Conservation (phyloP, 257 asterid genomes). For the Solanum pennellii region DNA sequence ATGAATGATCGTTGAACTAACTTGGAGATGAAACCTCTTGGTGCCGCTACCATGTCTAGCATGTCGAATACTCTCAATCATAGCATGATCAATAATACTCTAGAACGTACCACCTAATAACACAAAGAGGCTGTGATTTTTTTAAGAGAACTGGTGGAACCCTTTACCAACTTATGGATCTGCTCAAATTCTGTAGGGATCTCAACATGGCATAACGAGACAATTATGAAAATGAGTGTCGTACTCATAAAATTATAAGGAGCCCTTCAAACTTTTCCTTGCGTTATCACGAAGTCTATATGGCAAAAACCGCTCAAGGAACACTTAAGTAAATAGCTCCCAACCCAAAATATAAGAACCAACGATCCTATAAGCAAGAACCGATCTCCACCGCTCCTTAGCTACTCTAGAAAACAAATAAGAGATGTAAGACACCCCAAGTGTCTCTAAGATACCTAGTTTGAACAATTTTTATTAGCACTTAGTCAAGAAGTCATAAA, state of each 20-base stretch:
- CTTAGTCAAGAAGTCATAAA: neutral
- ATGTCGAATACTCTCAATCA: neutral
- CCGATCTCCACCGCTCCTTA: neutral
- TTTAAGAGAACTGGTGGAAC: no score
- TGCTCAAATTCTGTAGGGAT: neutral
- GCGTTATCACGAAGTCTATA: neutral
- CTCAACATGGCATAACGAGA: no score
- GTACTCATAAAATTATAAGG: neutral
- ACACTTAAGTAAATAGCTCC: neutral
- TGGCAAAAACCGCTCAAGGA: neutral
- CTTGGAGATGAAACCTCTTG: neutral
- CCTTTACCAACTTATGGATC: no score
- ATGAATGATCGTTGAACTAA: neutral
- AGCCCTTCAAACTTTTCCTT: neutral
- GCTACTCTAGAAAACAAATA: neutral
- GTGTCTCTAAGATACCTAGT: neutral
- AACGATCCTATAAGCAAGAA: neutral
- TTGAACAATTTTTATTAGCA: neutral
- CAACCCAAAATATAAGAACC: neutral
- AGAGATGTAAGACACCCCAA: neutral
- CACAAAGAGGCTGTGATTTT: neutral
- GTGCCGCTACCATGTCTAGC: neutral
- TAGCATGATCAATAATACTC: neutral
- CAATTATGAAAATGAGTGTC: neutral
- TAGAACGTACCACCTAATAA: neutral